Evolutionary conservation across 106 monocot genomes (phyloP), one percentile per base, ranked within the genome.

Genomic region (Allium cepa): DNA sequence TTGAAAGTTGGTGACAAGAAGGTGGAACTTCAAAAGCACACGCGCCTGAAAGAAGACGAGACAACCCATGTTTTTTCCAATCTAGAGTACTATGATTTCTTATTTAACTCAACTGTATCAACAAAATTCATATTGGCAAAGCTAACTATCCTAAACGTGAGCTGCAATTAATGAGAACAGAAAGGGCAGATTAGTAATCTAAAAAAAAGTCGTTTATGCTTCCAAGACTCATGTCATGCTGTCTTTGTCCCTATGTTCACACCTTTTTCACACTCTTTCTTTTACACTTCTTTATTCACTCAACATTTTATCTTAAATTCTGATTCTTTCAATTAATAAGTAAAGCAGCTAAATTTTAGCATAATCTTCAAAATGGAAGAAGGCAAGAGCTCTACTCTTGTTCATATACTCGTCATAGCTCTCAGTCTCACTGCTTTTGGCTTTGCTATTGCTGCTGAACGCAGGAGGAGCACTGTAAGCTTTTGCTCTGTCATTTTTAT

Each of bases 381-480:
- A 28, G 87, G 83, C 71, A 81, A 76, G 53, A 78, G 80, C 45
- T 88, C 87, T 15, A 88, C 84, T 7, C 83, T 88, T 11, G 87
- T 88, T 12, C 83, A 81, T 76, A 56, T 88, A 7, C n/a, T 88
- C 26, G 87, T 81, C 57, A 78, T 84, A 28, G 81, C 73, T 47
- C 87, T 88, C 18, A 73, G 87, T 63, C 84, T 88, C 72, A 84
- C 84, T 18, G 87, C 87, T 47, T 88, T 88, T 26, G 87, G 87
- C 26, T 88, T 88, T 60, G 69, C 87, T 76, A 81, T 88, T 59
- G 87, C 87, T 48, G 87, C 87, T 28, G 87, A 88, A 61, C 83
- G 87, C 62, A 72, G 87, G n/a, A 47, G 87, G 26, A 88, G 87
- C 84, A 88, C 84, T 62, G 87, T 88, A 65, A 66, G 69, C 16